These are phyloP conservation scores for Apiospora marii DNA, from an alignment of 2,329 filamentous ascomycete species.

Conservation along the genomic window DNA sequence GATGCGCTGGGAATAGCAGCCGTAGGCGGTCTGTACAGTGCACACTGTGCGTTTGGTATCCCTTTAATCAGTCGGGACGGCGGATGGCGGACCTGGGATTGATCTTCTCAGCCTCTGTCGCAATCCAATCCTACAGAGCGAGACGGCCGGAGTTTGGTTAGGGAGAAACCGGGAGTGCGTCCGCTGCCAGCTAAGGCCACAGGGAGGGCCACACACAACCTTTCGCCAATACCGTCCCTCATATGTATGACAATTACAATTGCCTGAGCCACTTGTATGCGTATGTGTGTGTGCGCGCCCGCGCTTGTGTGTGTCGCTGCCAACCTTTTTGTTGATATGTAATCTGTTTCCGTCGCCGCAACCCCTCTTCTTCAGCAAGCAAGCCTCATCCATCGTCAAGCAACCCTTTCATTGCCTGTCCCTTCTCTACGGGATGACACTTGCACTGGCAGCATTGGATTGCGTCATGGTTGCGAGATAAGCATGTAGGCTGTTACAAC, in stretches of 20 bases:
- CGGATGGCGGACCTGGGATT: not conserved
- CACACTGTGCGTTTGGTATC: not conserved
- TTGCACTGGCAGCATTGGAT: not conserved
- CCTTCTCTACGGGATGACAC: not conserved
- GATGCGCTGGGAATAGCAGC: slow-evolving; percentile 18
- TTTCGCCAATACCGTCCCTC: slow-evolving; percentile 12
- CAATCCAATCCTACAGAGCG: not conserved
- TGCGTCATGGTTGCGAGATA: slow-evolving; percentile 6
- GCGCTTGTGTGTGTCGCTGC: not conserved
- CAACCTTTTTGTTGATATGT: not conserved
- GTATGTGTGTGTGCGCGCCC: not conserved
- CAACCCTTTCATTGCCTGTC: not conserved
- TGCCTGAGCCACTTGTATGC: slow-evolving; percentile 7
- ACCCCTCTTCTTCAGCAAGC: not conserved
- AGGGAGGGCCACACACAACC: not conserved
- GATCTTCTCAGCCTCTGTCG: not conserved
- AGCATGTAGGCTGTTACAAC: not conserved
- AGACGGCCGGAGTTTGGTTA: slow-evolving; percentile 3
- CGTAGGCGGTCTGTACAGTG: slow-evolving; percentile 2
- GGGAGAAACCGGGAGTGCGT: slow-evolving; percentile 11
- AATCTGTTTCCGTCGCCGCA: slow-evolving; percentile 3
- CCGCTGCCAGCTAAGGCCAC: slow-evolving; percentile 5
- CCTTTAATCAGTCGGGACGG: not conserved
- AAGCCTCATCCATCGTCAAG: slow-evolving; percentile 14
- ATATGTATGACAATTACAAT: slow-evolving; percentile 16